Base-by-base conservation (phyloP, 768 basidiomycete genomes). In the Pseudohyphozyma bogoriensis region DNA sequence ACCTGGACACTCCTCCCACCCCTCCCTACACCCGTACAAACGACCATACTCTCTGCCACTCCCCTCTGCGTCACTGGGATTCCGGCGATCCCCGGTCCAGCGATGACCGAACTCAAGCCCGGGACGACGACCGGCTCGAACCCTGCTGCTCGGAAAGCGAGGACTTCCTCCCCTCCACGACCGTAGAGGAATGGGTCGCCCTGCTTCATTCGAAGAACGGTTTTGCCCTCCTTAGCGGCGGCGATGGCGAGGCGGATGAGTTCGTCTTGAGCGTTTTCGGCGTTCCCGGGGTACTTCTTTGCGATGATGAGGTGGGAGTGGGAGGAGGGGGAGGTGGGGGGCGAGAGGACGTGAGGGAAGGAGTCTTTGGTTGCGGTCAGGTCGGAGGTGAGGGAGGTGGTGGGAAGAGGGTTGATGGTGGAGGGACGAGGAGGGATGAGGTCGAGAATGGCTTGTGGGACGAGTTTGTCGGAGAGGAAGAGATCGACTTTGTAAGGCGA, bases 51-150 rank as follows among this genome's bases (percentile, higher is more conserved):
- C 66, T 96, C 90, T 0, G 92, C 85, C 3, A 89, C 91, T 5
- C 95, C 95, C 2, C 95, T 83, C 71, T 96, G 93, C 0, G 93
- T 97, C 42, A 96, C 85, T 0, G 95, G 90, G 29, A 99, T 92
- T 0, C 86, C 84, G 9, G 87, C 87, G 71, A 92, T 86, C 0
- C 83, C 80, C 2, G 95, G 95, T 0, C 83, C 95, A 1, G 91
- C 89, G 42, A 99, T 77, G 4, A 88, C 89, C 16, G 89, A 91
- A 62, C 81, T 83, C 32, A 99, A 82, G 3, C 95, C 95, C 0
- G 95, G 95, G 22, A 97, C 78, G 66, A 96, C 81, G 62, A 87
- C 75, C 6, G 85, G 82, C 65, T 89, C 85, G 72, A 85, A 87
- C 2, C 90, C 92, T 50, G 84, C 83, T 50, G 82, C 74, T 16